These are phyloP conservation scores for Kodamaea nitidulidarum DNA, from an alignment of 805 yeast genomes.

Conservation along the genomic window DNA sequence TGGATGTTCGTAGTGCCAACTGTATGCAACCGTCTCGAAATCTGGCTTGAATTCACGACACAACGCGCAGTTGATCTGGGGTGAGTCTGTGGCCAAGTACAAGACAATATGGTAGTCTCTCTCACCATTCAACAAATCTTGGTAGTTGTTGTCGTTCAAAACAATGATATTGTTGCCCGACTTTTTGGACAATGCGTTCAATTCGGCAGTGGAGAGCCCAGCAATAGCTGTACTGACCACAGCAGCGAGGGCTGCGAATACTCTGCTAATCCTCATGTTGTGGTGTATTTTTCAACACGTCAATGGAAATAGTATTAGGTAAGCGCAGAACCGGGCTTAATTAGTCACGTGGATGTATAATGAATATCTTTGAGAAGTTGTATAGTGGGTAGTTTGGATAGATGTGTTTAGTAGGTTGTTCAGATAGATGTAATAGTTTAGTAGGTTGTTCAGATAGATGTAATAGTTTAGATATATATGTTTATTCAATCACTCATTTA, in stretches of 20 bases:
- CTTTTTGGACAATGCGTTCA: slow-evolving; percentile 16
- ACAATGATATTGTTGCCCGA: slow-evolving; percentile 19
- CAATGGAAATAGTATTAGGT: background rate
- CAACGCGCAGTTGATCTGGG: slow-evolving; percentile 70
- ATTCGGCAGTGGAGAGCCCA: slow-evolving; percentile 22
- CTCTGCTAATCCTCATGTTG: slow-evolving; percentile 10
- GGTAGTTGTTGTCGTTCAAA: slow-evolving; percentile 54
- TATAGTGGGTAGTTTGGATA: too few species aligned
- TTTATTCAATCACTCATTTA: too few species aligned
- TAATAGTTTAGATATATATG: too few species aligned
- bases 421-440: too few species aligned
- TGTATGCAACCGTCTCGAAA: slow-evolving; percentile 54
- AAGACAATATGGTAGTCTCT: slow-evolving; percentile 67
- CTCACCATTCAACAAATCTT: slow-evolving; percentile 53
- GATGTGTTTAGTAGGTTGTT: too few species aligned
- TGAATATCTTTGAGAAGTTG: too few species aligned
- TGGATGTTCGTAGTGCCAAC: slow-evolving; percentile 55
- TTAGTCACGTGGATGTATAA: too few species aligned
- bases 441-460: too few species aligned
- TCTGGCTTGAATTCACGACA: slow-evolving; percentile 71
- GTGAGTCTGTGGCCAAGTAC: slow-evolving; percentile 68
- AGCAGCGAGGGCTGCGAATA: slow-evolving; percentile 10
- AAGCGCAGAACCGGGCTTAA: too few species aligned
- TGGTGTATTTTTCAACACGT: slow-evolving; percentile 9
- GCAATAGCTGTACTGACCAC: slow-evolving; percentile 17